Base-by-base conservation (phyloP, 192 early-diverging fungal species). In the Funneliformis mosseae region DNA sequence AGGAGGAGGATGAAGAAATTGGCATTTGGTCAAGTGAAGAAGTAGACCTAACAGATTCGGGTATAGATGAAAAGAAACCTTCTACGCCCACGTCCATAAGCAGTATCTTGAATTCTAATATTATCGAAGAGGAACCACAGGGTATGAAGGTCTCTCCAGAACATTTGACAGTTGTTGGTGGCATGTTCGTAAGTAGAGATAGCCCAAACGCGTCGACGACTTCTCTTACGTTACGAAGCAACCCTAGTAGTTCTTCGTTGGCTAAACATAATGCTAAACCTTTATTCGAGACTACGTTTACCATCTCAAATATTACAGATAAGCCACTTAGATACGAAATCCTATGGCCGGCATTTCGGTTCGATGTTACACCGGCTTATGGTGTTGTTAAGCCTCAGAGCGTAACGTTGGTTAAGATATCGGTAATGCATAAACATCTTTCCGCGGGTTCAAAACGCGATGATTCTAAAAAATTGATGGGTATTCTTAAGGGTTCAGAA, bases 11-110 rank as follows among this genome's bases (percentile, higher is more conserved):
- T 55, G 78, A 79, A 28, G 78, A 79, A 45, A 79, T 79, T 71
- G 78, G 78, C 10, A 62, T 79, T 43, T 79, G 78, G 78, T 79
- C 78, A 60, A 79, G 78, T 41, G 78, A 79, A 61, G 78, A 79
- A 55, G 78, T 79, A 39, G 78, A 79, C 71, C n/a, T 79, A 11
- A 79, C 78, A 42, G 78, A 70, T 60, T 33, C 67, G 5, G 38
- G 64, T 12, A 27, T n/a, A 27, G 77, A 69, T 16, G 78, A 79
- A 4, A 79, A 79, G 25, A 66, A 48, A 50, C 23, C 25, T 50
- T n/a, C 46, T 1, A 11, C 68, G 5, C 48, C 76, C 6, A 39
- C 62, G 14, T 77, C 76, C 5, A 38, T 39, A 18, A 62, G 43
- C 55, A 64, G 63, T 48, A 25, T 62, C 45, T 23, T 66, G 8